Base-by-base conservation (phyloP, 768 basidiomycete species). In the Tulasnella sp. region DNA sequence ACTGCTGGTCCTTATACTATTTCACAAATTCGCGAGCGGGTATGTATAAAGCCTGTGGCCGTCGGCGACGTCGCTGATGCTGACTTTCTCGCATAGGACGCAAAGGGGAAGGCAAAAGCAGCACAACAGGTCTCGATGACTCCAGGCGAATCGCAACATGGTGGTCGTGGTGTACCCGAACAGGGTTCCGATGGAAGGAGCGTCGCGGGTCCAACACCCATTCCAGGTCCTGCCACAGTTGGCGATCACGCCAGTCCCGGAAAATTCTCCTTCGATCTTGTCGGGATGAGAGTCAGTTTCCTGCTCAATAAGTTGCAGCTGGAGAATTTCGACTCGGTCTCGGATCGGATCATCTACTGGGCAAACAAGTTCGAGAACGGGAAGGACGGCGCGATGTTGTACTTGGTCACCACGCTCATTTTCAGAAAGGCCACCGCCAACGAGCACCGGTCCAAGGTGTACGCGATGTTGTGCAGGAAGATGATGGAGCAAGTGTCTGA, bases 221-320 rank as follows among this genome's bases (percentile, higher is more conserved):
- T 88, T 74, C 89, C 90, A 29, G 88, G 90, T 39, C 89, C 89
- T 57, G 85, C 92, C 77, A 92, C 95, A 85, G 94, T 91, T 73
- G 94, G 94, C 29, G 94, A 96, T 84, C 86, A 96, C 75, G 91
- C 92, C 55, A 88, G 92, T 79, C 96, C 97, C 80, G 94, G 95
- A 81, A 94, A 96, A 86, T 32, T 42, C 39, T 35, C 35, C 2
- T 35, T 35, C 35, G 35, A 35, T 5, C 35, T 35, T 5, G 35
- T 35, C 35, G 35, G 35, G 35, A 35, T 35, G 35, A 35, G 35
- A 35, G 35, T 35, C 35, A 35, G 35, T 35, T 35, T 2, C 35
- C 35, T 35, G 35, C 35, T 35, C 2, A 35, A 35, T 5, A 35
- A 35, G 2, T 35, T 35, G 35, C 35, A 35, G 35, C 5, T 35